Evolutionary conservation across 495 filamentous ascomycete species (phyloP).

Genomic region (Talaromyces liani): DNA sequence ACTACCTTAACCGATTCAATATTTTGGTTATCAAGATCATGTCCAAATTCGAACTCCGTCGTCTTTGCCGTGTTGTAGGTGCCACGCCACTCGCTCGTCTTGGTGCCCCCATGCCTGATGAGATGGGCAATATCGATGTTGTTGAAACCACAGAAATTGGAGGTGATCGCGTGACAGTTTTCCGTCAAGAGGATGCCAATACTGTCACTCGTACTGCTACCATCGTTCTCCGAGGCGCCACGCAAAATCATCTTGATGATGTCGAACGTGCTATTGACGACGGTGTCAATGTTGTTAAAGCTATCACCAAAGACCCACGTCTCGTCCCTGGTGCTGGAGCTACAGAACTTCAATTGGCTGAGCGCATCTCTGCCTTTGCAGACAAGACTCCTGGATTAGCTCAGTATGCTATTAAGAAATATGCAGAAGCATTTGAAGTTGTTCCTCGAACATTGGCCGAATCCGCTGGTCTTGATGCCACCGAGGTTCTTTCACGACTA

Average conservation of each 20-base stretch:
- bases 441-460: conserved; percentile 90
- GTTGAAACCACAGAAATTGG: conserved; percentile 98
- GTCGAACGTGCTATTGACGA: conserved; percentile 97
- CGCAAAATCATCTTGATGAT: conserved; percentile 96
- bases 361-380: conserved; percentile 78
- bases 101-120: conserved; percentile 97
- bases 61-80: conserved; percentile 92
- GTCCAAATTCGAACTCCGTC: conserved; percentile 93
- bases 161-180: conserved; percentile 96
- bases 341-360: conserved; percentile 90
- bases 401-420: conserved; percentile 96
- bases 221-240: conserved; percentile 90
- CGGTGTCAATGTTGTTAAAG: conserved; percentile 97
- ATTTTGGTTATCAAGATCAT: conserved; percentile 96
- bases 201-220: conserved; percentile 89
- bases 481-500: conserved; percentile 82
- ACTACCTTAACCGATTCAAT: conserved; percentile 95
- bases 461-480: conserved; percentile 90
- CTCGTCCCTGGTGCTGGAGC: conserved; percentile 94
- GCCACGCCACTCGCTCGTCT: conserved; percentile 92
- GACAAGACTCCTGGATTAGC: conserved; percentile 88
- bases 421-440: conserved; percentile 95
- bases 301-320: conserved; percentile 85
- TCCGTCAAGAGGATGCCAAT: conserved; percentile 90
- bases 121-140: conserved; percentile 92